These are phyloP conservation scores for Simmondsia chinensis DNA, from an alignment of 148 eudicot species.

Conservation along the genomic window DNA sequence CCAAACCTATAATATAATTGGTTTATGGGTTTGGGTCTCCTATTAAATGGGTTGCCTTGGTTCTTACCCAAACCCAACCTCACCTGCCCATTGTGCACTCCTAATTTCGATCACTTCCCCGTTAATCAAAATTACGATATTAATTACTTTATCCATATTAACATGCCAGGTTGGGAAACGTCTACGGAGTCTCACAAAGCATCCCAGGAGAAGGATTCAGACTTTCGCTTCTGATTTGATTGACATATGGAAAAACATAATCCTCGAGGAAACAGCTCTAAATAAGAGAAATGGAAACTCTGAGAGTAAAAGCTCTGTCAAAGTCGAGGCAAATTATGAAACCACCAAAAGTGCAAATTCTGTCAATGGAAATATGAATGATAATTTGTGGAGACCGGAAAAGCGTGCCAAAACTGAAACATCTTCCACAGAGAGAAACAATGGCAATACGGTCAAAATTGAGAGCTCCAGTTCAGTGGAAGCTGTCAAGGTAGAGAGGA, in stretches of 20 bases:
- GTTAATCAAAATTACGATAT: no score
- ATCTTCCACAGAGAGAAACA: conserved; percentile 14
- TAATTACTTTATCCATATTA: background rate
- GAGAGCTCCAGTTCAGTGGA: conserved; percentile 11
- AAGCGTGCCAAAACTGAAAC: conserved; percentile 26
- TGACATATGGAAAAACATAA: conserved; percentile 56
- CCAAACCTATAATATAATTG: no score
- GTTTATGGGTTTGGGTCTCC: no score
- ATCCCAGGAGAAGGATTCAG: conserved; percentile 52
- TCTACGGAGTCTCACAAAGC: conserved; percentile 56
- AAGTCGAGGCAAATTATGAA: conserved; percentile 19
- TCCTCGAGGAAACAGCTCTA: conserved; percentile 34
- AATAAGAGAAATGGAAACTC: conserved; percentile 39
- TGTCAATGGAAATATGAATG: conserved; percentile 9
- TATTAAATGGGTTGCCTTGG: no score
- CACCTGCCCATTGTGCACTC: no score
- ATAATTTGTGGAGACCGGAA: conserved; percentile 17
- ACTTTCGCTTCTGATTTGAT: conserved; percentile 41
- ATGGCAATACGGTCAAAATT: conserved; percentile 12
- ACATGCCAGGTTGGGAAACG: conserved; percentile 58
- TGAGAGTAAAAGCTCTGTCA: conserved; percentile 12
- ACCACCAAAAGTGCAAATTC: conserved; percentile 18
- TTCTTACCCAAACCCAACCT: no score
- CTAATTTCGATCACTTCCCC: no score
- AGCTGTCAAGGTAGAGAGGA: conserved; percentile 24